These are phyloP conservation scores for Fusarium torreyae DNA, from an alignment of 2,329 filamentous ascomycete genomes.

Conservation along the genomic window DNA sequence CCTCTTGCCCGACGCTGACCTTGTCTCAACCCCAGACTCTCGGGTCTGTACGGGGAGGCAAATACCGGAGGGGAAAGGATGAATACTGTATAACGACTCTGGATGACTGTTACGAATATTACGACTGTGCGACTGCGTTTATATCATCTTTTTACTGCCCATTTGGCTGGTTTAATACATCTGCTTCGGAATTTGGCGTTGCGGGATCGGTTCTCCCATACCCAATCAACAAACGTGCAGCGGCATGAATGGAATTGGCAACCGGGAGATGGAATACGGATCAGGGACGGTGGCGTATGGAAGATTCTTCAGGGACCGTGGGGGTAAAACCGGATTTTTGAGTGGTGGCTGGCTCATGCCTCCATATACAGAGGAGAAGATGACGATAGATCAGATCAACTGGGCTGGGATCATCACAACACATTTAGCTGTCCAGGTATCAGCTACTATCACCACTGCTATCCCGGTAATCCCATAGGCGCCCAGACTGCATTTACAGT, in stretches of 20 bases:
- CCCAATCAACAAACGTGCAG: conserved; percentile 26
- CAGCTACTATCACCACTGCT: conserved; percentile 17
- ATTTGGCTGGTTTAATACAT: conserved; percentile 46
- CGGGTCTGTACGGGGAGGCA: conserved; percentile 5
- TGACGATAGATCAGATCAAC: conserved; percentile 28
- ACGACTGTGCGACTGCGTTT: conserved; percentile 46
- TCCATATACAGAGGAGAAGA: conserved; percentile 15
- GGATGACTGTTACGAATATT: conserved; percentile 51
- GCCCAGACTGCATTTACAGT: conserved; percentile 33
- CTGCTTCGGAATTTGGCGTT: conserved; percentile 50
- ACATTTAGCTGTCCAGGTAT: conserved; percentile 17
- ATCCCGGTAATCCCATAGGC: conserved; percentile 8
- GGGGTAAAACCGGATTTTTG: conserved; percentile 33
- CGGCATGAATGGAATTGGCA: conserved; percentile 35
- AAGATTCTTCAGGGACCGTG: conserved; percentile 32
- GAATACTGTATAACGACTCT: conserved; percentile 49
- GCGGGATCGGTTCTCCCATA: conserved; percentile 27
- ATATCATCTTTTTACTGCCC: conserved; percentile 42
- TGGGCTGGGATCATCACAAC: conserved; percentile 14
- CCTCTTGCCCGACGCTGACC: conserved; percentile 2
- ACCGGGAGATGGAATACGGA: conserved; percentile 39
- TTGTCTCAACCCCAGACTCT: conserved; percentile 15
- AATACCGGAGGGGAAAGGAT: conserved; percentile 11
- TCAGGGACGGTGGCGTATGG: conserved; percentile 38
- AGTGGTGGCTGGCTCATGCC: conserved; percentile 14